phyloP scores from a whole-genome alignment of 768 basidiomycete species.

The Russula emetica region DNA sequence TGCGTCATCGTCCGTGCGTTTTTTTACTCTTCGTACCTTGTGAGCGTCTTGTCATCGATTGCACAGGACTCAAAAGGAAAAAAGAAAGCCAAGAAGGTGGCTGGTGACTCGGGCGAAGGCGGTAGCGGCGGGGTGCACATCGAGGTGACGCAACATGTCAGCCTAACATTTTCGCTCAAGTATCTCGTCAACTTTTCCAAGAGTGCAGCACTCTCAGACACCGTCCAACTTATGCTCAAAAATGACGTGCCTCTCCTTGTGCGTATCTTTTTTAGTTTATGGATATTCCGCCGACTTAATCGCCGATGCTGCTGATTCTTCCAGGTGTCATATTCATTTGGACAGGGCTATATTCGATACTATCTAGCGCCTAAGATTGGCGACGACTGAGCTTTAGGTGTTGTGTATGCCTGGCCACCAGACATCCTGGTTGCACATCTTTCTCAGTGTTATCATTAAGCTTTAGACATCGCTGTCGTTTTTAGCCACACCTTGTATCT shows the following conservation, averaged over 20 bases:
- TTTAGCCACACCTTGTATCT: conserved; percentile 12
- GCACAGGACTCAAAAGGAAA: conserved; percentile 44
- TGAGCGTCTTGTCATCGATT: neutral
- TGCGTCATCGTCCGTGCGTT: conserved; percentile 43
- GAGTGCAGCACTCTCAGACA: conserved; percentile 65
- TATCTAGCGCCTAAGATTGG: conserved; percentile 96
- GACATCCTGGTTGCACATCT: neutral
- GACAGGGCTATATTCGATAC: conserved; percentile 84
- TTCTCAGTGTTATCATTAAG: neutral
- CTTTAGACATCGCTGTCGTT: conserved; percentile 3
- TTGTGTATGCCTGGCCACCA: neutral
- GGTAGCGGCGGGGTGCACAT: conserved; percentile 61
- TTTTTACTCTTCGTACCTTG: neutral
- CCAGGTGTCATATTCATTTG: conserved; percentile 86
- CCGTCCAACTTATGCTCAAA: conserved; percentile 83
- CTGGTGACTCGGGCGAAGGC: conserved; percentile 45
- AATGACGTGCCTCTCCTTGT: conserved; percentile 89
- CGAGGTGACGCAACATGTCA: conserved; percentile 86
- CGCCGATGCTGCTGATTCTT: neutral
- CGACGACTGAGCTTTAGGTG: conserved; percentile 52
- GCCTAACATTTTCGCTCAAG: conserved; percentile 92
- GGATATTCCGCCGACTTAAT: neutral
- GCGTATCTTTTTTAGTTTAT: conserved; percentile 31
- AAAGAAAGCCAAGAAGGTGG: conserved; percentile 40
- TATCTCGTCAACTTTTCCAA: conserved; percentile 97